phyloP scores from a whole-genome alignment of 148 eudicot genomes.

The Vaccinium darrowii region DNA sequence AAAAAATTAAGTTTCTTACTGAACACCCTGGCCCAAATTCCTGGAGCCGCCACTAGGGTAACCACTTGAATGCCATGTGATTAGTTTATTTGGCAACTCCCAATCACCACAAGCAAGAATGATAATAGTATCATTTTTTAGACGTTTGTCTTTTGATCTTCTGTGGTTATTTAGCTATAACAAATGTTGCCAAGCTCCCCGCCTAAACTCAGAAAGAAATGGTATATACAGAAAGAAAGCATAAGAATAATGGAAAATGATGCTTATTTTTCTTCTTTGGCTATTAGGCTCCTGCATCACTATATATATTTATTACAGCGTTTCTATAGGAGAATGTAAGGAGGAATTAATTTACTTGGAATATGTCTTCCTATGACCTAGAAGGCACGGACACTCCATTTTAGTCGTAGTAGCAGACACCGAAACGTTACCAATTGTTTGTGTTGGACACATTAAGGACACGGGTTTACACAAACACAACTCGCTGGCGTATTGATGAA shows the following conservation, averaged over 20 bases:
- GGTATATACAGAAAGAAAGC: background rate
- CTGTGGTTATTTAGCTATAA: background rate
- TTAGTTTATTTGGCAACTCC: background rate
- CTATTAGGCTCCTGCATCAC: background rate
- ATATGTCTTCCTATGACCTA: background rate
- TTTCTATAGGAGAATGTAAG: background rate
- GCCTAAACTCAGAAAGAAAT: background rate
- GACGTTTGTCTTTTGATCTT: background rate
- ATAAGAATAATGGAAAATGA: background rate
- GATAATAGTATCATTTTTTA: background rate
- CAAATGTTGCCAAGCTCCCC: background rate
- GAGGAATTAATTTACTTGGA: background rate
- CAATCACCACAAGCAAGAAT: background rate
- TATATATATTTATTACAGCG: background rate
- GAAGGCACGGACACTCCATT: background rate
- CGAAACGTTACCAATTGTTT: background rate
- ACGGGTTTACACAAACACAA: background rate
- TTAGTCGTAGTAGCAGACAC: background rate
- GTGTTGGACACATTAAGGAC: background rate
- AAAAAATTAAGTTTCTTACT: no score
- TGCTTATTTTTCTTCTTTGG: background rate
- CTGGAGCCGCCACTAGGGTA: background rate
- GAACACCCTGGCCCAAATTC: no score
- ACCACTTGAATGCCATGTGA: background rate
- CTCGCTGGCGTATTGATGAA: background rate